phyloP scores from a whole-genome alignment of 148 eudicot species.

The Drosera capensis region DNA sequence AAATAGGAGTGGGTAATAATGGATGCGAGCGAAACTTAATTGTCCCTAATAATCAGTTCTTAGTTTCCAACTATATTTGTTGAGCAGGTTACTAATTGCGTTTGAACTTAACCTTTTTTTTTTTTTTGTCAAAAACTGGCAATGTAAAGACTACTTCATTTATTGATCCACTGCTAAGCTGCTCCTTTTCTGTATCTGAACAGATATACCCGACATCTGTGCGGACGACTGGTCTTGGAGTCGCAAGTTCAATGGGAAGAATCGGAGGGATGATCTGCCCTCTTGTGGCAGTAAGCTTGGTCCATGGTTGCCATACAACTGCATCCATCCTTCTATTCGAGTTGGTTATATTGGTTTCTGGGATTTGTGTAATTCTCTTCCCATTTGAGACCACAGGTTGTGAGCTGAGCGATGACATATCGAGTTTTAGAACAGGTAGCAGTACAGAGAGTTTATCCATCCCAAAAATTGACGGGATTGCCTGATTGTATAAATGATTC shows the following conservation, averaged over 20 bases:
- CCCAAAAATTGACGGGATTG: neutral
- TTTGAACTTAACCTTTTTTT: neutral
- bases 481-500: neutral
- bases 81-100: too few relatives aligned
- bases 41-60: too few relatives aligned
- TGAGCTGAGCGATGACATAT: slow-evolving; percentile 34
- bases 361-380: slow-evolving; percentile 53
- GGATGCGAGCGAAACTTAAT: too few relatives aligned
- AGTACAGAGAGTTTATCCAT: neutral
- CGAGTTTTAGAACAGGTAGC: slow-evolving; percentile 9
- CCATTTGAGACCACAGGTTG: slow-evolving; percentile 80
- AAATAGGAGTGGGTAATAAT: too few relatives aligned
- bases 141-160: neutral
- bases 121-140: neutral
- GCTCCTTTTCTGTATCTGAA: too few relatives aligned
- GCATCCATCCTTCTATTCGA: slow-evolving; percentile 61
- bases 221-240: slow-evolving; percentile 81
- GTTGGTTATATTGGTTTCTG: slow-evolving; percentile 45
- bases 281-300: slow-evolving; percentile 72
- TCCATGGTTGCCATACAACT: slow-evolving; percentile 63
- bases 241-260: slow-evolving; percentile 84
- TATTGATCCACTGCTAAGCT: neutral
- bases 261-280: slow-evolving; percentile 89
- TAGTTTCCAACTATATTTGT: too few relatives aligned
- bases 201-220: slow-evolving; percentile 71